Evolutionary conservation across 495 filamentous ascomycete genomes (phyloP), one percentile per base, ranked within the genome.

Genomic region (Lasiosphaeris hirsuta): DNA sequence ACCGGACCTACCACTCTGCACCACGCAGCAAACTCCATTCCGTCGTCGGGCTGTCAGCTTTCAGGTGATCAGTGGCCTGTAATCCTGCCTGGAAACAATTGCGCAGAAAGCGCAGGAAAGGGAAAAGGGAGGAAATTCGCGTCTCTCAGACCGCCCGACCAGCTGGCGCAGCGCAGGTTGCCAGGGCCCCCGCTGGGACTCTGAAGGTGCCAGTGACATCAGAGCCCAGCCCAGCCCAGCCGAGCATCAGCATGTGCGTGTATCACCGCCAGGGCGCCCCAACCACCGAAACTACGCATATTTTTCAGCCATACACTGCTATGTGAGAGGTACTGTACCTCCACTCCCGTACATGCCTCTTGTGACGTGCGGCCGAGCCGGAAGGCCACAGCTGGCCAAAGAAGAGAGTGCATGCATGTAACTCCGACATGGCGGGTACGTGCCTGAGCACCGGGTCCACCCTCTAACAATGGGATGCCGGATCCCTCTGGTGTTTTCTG

Each of bases 161-260:
- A 35, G 19, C 9, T 30, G 46, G 14, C 23, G 36, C 15, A 37
- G 23, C 46, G 46, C 17, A 3, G 46, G 23, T 33, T 35, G 46
- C 23, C 23, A 48, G 14, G 33, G 10, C 23, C 49, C 33, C 34
- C 36, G 15, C 14, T 17, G 13, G 49, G 18, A 13, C 43, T 46
- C 43, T 10, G 17, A 3, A 13, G 15, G 49, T 5, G 49, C 10
- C 40, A 47, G 37, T 55, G 53, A 55, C 53, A 55, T 55, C 53
- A 55, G 33, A 40, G 49, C 17, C 14, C 33, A 19, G 49, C 15
- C 34, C 36, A 14, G 49, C 39, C 14, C 11, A 54, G 35, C 51
- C 53, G 36, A n/a, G 17, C 43, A 45, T 45, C 19, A 30, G 23
- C 23, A 18, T 8, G 9, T 8, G 35, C 49, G 40, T 8, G 15